These are phyloP conservation scores for Psilocybe subaeruginosa DNA, from an alignment of 768 basidiomycete species.

Conservation along the genomic window DNA sequence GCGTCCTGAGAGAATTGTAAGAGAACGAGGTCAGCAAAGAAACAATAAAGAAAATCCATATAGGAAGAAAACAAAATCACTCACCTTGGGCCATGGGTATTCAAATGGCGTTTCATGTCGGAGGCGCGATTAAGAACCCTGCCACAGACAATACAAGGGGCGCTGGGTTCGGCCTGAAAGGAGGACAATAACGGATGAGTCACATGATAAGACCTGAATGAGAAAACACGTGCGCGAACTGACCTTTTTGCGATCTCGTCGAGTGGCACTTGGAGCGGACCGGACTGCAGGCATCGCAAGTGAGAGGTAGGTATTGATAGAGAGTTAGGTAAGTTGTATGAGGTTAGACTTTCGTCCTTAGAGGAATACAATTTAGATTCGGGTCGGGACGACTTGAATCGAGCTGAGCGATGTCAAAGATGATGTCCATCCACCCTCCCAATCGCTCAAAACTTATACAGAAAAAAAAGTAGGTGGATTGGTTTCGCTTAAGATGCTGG, in stretches of 20 bases:
- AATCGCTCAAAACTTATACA: constrained; percentile 8
- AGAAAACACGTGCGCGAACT: not conserved
- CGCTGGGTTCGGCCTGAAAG: not conserved
- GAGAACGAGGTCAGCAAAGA: too few relatives aligned
- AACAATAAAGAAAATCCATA: not conserved
- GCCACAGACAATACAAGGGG: constrained; percentile 1
- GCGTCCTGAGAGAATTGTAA: too few relatives aligned
- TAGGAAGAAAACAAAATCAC: not conserved
- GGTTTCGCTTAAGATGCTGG: constrained; percentile 4
- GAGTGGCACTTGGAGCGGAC: not conserved
- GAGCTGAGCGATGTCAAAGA: not conserved
- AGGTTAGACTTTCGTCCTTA: too few relatives aligned
- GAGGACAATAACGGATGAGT: not conserved
- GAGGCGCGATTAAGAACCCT: not conserved
- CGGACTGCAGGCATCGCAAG: not conserved
- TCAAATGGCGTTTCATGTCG: constrained; percentile 1
- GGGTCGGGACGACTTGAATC: not conserved
- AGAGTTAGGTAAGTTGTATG: too few relatives aligned
- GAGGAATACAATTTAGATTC: too few relatives aligned
- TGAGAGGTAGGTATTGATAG: not conserved
- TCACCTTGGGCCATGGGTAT: not conserved
- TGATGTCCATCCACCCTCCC: not conserved
- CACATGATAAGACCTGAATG: not conserved
- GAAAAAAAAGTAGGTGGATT: constrained; percentile 13
- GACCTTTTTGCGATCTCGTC: not conserved